Evolutionary conservation across 148 eudicot species (phyloP).

Genomic region (Arbutus unedo): DNA sequence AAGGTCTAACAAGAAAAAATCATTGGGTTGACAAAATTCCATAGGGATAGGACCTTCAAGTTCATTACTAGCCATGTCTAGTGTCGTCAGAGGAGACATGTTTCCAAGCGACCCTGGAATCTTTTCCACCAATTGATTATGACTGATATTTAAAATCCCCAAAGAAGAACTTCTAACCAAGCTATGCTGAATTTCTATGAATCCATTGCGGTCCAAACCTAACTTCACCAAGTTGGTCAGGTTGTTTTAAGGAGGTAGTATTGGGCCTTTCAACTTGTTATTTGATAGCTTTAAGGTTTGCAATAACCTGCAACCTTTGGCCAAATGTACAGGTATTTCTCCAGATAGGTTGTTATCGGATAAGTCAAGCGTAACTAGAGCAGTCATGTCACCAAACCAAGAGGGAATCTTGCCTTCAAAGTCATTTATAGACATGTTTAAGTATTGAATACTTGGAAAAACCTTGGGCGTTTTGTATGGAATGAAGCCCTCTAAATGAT

Average conservation of each 20-base stretch:
- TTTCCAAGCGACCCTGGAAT: no score
- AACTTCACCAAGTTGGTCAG: no score
- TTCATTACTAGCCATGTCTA: not conserved
- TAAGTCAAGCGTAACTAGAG: not conserved
- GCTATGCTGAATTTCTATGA: no score
- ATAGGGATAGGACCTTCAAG: slow-evolving; percentile 3
- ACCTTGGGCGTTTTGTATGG: not conserved
- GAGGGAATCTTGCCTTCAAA: slow-evolving; percentile 12
- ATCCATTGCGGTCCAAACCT: no score
- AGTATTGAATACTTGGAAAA: not conserved
- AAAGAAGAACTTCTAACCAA: no score
- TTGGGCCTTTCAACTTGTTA: not conserved
- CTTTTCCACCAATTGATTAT: no score
- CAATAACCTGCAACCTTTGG: no score
- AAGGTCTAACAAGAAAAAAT: not conserved
- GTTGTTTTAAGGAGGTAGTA: not conserved
- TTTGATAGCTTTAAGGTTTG: no score
- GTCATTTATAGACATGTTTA: slow-evolving; percentile 9
- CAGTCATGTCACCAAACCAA: not conserved
- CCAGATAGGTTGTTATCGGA: slow-evolving; percentile 10
- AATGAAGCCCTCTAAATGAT: not conserved
- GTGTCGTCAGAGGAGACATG: no score
- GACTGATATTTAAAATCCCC: no score
- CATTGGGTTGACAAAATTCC: not conserved
- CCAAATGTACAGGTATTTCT: not conserved